Base-by-base conservation (phyloP, 805 yeast species). In the Nakazawaea ishiwadae region DNA sequence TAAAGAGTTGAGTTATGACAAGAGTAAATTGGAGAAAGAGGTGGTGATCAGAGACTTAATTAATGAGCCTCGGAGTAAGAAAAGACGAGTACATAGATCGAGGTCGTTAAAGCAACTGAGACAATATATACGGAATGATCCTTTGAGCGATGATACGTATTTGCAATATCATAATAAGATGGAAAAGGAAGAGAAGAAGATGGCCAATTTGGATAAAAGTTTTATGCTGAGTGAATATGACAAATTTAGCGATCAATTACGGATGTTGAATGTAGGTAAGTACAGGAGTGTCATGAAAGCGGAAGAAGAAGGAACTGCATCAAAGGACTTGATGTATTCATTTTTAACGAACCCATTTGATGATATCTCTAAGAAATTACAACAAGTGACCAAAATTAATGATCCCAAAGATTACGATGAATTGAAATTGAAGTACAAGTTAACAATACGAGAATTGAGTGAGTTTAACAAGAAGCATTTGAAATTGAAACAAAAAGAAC, bases 111-210 rank as follows among this genome's bases (percentile, higher is more conserved):
- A 28, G 21, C 39, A 34, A 26, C 39, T 24, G 18, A 21, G 31
- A n/a, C 37, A 17, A 20, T 23, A 30, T 17, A 24, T 39, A 15
- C 39, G 20, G 26, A 36, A 38, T 8, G 81, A 75, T 50, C 76
- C 79, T 4, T 59, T 84, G 36, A 50, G 58, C 1, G 83, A 78
- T 53, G 49, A 54, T 0, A 15, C 63, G 11, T 79, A 64, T 53
- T 51, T 56, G 23, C 46, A 62, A 11, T 75, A 69, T 50, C 90
- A 84, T 58, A 68, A 69, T 31, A 67, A 73, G 30, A 75, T 82
- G 78, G 75, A 73, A 47, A 74, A 74, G 42, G 81, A 79, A 39
- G 95, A 85, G 56, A 71, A 71, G 44, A 68, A 75, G 35, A 78
- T 81, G 74, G 61, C 68, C 21, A 66, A 65, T 27, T 62, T 71